Percentiles rank a stretch among this genome's conserved stretches.
Conservation (phyloP, 345 rosid genomes). For the Murraya koenigii region DNA sequence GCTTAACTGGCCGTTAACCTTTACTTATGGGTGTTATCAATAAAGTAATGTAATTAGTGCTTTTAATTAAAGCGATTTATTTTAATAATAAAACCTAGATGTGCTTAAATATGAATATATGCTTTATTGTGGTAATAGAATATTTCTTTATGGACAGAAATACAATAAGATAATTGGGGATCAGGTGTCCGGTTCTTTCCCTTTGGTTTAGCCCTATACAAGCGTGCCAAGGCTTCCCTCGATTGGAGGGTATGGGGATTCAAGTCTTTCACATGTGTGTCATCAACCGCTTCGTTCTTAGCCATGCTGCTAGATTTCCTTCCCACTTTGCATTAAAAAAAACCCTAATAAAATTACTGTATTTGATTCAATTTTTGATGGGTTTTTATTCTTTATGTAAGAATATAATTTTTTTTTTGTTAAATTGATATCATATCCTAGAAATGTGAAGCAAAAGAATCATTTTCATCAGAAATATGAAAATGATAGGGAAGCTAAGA, state of each 20-base stretch:
- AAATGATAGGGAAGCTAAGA: too few species aligned
- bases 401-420: not conserved
- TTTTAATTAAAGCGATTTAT: not conserved
- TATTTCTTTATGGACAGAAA: not conserved
- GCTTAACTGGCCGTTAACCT: not conserved
- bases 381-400: not conserved
- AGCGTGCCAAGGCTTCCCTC: constrained; percentile 26
- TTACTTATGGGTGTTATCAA: not conserved
- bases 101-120: not conserved
- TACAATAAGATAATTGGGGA: not conserved
- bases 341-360: not conserved
- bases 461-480: not conserved
- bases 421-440: not conserved
- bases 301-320: not conserved
- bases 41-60: not conserved
- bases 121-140: constrained; percentile 11
- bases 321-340: not conserved
- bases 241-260: constrained; percentile 21
- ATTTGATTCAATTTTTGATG: not conserved
- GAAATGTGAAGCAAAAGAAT: not conserved
- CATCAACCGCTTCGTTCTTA: not conserved
- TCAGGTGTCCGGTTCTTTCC: not conserved
- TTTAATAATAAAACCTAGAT: not conserved
- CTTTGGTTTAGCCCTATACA: constrained; percentile 13
- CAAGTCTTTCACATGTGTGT: constrained; percentile 21